phyloP scores from a whole-genome alignment of 192 early-diverging fungal genomes.

The Backusella morwellensis region DNA sequence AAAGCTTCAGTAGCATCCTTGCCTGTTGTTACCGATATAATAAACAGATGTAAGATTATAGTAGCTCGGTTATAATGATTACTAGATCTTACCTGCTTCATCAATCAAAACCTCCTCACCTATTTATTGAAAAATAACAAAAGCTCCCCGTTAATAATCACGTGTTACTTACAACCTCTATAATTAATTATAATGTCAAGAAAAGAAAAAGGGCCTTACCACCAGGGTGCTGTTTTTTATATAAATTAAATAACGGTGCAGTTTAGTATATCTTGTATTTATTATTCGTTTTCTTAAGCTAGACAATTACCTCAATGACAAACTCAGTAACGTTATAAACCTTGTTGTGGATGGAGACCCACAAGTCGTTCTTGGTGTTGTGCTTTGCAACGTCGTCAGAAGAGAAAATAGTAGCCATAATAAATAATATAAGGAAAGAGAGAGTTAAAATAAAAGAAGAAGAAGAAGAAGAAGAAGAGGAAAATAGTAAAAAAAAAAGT shows the following conservation, averaged over 20 bases:
- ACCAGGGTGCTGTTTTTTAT: constrained; percentile 75
- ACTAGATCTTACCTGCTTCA: constrained; percentile 63
- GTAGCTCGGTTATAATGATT: not conserved
- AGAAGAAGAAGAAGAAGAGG: not conserved
- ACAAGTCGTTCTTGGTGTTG: constrained; percentile 69
- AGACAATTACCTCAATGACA: constrained; percentile 58
- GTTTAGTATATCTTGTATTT: not conserved
- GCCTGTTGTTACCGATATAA: constrained; percentile 41
- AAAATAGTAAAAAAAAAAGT: not conserved
- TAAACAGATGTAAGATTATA: not conserved
- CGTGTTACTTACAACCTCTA: not conserved
- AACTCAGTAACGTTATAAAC: constrained; percentile 81
- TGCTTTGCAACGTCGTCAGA: constrained; percentile 69
- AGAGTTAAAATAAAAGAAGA: constrained; percentile 1
- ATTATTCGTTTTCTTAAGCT: not conserved
- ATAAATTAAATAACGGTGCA: not conserved
- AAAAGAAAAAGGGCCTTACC: constrained; percentile 8
- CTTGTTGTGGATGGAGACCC: constrained; percentile 73
- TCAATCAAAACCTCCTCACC: constrained; percentile 95
- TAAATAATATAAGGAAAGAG: not conserved
- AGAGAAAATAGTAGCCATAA: constrained; percentile 33
- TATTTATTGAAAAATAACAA: constrained; percentile 1
- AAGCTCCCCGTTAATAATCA: not conserved
- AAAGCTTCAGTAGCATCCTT: constrained; percentile 88
- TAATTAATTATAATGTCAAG: not conserved